Evolutionary conservation across 1,139 yeast genomes (phyloP).

Genomic region (Kodamaea ohmeri): DNA sequence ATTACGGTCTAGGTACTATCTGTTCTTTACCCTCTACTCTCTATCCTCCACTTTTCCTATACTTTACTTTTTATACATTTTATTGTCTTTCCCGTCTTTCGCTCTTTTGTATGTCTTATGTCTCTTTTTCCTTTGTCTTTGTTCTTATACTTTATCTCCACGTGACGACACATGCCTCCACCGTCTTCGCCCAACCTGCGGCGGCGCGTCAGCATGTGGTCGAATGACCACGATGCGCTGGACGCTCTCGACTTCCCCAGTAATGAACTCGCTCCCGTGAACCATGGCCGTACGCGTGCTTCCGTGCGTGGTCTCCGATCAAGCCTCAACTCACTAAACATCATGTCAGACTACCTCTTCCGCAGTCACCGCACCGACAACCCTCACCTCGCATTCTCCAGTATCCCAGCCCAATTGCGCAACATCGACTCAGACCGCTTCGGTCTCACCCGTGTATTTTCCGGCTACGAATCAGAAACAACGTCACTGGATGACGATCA

Average conservation of each 20-base stretch:
- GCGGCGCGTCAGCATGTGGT: conserved; percentile 1
- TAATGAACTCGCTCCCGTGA: conserved; percentile 9
- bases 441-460: conserved; percentile 4
- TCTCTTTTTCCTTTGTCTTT: neutral
- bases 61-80: no score
- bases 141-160: neutral
- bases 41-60: no score
- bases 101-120: neutral
- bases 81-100: no score
- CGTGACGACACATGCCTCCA: conserved; percentile 10
- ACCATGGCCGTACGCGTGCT: conserved; percentile 6
- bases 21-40: no score
- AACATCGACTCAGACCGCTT: conserved; percentile 9
- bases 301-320: conserved; percentile 14
- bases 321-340: conserved; percentile 15
- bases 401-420: conserved; percentile 11
- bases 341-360: conserved; percentile 17
- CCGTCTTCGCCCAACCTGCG: conserved; percentile 10
- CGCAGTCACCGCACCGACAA: conserved; percentile 8
- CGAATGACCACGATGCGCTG: neutral
- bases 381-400: conserved; percentile 6
- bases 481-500: conserved; percentile 10
- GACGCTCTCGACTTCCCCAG: conserved; percentile 8
- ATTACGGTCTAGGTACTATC: no score
- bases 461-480: conserved; percentile 9